Base-by-base conservation (phyloP, 176 grass and related monocot species). In the Oryza glaberrima region DNA sequence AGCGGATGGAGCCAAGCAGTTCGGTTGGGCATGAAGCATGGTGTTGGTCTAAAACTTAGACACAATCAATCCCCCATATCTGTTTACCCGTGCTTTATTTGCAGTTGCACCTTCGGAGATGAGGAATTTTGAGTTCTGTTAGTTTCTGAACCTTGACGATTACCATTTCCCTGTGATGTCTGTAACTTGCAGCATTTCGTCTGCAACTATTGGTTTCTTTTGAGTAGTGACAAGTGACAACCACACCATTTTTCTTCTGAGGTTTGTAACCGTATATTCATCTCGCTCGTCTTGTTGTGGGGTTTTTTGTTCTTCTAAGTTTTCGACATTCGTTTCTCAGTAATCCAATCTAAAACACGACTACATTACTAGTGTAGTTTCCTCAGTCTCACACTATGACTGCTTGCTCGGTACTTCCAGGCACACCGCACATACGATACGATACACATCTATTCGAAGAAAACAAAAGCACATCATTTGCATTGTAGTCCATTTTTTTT, bases 11-110 rank as follows among this genome's bases (percentile, higher is more conserved):
- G 11, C 22, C 65, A 11, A 72, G 47, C 74, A 84, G 61, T 14
- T 84, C 10, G 43, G 49, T 41, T 58, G 34, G 71, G 48, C 77
- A 63, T 63, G 41, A 32, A 28, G 41, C 17, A 61, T 82, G n/a
- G 8, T 69, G 66, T 7, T 85, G 77, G 15, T 76, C 72, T 72
- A 85, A 76, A 64, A 45, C 44, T 66, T 89, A 36, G 72, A 70
- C 77, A 54, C 20, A 65, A 65, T 72, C n/a, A 61, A 28, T 72
- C 67, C 46, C 45, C 72, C 17, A 12, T 54, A 52, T 80, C 11
- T 89, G 34, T 86, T 75, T n/a, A 68, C 32, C 38, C 38, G 13
- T 67, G 67, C 72, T 40, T 40, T 73, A 46, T 73, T n/a, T 78
- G 28, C 19, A 10, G 38, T 49, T 1, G 19, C 23, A 73, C 38